phyloP scores from a whole-genome alignment of 2,329 filamentous ascomycete species.

The Epichloe brachyelytri region DNA sequence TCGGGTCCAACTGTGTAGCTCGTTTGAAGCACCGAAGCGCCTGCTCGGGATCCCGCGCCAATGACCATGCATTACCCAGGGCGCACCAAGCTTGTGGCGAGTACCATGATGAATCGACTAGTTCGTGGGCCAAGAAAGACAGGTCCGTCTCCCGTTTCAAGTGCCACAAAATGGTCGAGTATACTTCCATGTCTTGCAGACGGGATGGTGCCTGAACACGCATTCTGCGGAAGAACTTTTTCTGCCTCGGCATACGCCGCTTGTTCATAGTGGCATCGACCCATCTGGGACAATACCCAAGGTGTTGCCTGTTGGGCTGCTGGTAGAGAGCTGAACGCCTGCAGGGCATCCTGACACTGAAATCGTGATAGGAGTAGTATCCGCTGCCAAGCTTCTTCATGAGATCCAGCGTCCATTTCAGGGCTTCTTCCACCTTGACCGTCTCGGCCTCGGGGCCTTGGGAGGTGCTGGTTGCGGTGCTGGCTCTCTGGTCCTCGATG shows the following conservation, averaged over 20 bases:
- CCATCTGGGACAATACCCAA: constrained; percentile 86
- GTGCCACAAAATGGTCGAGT: constrained; percentile 98
- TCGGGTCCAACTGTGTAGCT: constrained; percentile 78
- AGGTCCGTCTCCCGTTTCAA: constrained; percentile 84
- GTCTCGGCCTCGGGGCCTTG: constrained; percentile 38
- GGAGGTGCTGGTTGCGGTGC: constrained; percentile 22
- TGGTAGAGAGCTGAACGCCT: constrained; percentile 59
- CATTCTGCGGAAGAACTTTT: constrained; percentile 70
- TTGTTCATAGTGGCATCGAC: constrained; percentile 83
- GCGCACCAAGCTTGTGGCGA: constrained; percentile 95
- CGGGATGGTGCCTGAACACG: constrained; percentile 69
- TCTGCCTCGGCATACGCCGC: constrained; percentile 77
- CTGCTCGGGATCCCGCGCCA: constrained; percentile 86
- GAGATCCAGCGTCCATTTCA: constrained; percentile 66
- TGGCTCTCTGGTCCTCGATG: constrained; percentile 31
- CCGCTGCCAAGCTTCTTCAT: constrained; percentile 71
- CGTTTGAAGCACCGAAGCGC: constrained; percentile 89
- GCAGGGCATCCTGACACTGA: constrained; percentile 63
- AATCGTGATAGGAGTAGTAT: constrained; percentile 71
- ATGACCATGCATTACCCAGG: constrained; percentile 85
- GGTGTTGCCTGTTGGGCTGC: constrained; percentile 73
- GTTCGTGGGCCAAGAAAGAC: constrained; percentile 80
- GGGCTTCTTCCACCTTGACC: constrained; percentile 57
- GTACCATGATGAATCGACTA: constrained; percentile 75
- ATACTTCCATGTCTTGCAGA: constrained; percentile 92